Evolutionary conservation across 306 rosid genomes (phyloP), one percentile per base, ranked within the genome.

Genomic region (Gynostemma pentaphyllum): DNA sequence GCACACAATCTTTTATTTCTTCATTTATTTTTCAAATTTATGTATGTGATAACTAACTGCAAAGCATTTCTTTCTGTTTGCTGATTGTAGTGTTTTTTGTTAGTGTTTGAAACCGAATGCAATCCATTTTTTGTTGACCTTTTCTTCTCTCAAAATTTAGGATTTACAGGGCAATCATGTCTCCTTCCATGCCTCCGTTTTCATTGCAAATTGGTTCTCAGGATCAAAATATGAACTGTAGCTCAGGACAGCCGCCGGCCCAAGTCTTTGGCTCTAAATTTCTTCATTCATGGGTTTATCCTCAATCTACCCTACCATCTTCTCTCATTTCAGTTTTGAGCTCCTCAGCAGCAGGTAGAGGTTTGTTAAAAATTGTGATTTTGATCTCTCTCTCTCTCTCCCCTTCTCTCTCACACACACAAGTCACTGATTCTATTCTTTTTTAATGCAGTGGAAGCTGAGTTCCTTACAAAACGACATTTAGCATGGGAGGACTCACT

Each of bases 261-360:
- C 66, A 75, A 45, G 76, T 68, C 21, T 62, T 70, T 9, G 55
- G 48, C 48, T 63, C 76, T 51, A 68, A 73, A 55, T 72, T 68
- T 42, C 68, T 91, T 72, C 88, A 85, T 72, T 88, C 98, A 30
- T 91, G 98, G 98, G 72, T 86, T 79, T 82, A 91, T 70, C 98
- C 98, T 47, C 99, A 94, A 75, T 84, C 95, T 51, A 66, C 82
- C 61, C 75, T 94, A 27, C 96, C 96, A 9, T 62, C 87, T 61
- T 81, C 99, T 62, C 65, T 88, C 64, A 75, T 94, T 68, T 82
- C 89, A 55, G 72, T 78, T 22, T 74, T 94, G 82, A 82, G 79
- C 74, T 86, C 96, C 40, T 76, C 88, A 56, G 69, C 81, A 39
- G 69, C 80, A 37, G 87, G 76, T 67, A 81, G 83, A 89, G 94